Conservation (phyloP, 176 grass and related monocot genomes). For the Lolium perenne region DNA sequence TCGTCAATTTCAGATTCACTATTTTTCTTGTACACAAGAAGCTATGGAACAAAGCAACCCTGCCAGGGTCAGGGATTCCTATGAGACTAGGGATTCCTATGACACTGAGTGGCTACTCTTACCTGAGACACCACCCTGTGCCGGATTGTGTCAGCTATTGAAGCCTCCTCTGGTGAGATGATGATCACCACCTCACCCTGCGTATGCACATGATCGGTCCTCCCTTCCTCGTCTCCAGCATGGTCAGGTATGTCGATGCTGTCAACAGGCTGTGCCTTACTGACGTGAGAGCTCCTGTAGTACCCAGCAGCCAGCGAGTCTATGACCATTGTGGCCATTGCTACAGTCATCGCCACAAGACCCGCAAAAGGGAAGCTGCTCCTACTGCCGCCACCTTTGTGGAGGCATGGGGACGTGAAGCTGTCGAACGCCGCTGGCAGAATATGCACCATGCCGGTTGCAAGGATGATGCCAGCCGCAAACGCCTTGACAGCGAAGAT, state of each 20-base stretch:
- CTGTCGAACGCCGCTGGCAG: slow-evolving; percentile 74
- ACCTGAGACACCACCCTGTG: slow-evolving; percentile 94
- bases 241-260: slow-evolving; percentile 48
- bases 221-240: slow-evolving; percentile 35
- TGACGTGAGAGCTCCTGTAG: slow-evolving; percentile 80
- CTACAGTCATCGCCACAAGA: slow-evolving; percentile 78
- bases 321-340: slow-evolving; percentile 82
- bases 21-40: neutral
- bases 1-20: neutral
- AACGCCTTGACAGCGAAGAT: slow-evolving; percentile 89
- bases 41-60: neutral
- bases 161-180: slow-evolving; percentile 55
- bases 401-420: slow-evolving; percentile 78
- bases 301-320: slow-evolving; percentile 93
- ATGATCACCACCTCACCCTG: slow-evolving; percentile 38
- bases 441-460: slow-evolving; percentile 95
- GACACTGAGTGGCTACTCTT: slow-evolving; percentile 44
- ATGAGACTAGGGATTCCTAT: too few species aligned
- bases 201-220: slow-evolving; percentile 40
- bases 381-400: slow-evolving; percentile 42
- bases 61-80: slow-evolving; percentile 5
- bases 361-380: slow-evolving; percentile 73
- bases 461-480: slow-evolving; percentile 85
- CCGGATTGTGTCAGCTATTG: slow-evolving; percentile 66
- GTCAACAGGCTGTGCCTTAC: slow-evolving; percentile 78